phyloP scores from a whole-genome alignment of 371 early-diverging fungal species.

The Dinochytrium kinnereticum region DNA sequence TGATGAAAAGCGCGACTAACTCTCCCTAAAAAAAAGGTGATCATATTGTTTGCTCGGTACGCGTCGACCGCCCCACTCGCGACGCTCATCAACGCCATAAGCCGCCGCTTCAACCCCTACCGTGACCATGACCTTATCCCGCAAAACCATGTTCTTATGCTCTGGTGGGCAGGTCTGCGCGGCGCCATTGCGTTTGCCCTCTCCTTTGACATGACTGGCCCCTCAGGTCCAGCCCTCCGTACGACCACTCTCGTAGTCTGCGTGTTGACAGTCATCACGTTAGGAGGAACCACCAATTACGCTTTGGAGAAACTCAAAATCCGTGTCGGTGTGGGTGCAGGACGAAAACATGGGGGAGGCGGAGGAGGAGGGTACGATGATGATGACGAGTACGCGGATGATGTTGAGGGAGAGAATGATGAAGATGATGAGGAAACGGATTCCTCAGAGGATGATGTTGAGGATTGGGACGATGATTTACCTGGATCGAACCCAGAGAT shows the following conservation, averaged over 20 bases:
- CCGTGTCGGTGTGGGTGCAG: constrained; percentile 68
- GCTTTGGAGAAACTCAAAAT: constrained; percentile 79
- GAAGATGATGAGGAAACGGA: constrained; percentile 23
- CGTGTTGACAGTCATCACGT: constrained; percentile 82
- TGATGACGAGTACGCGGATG: constrained; percentile 14
- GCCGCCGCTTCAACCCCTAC: constrained; percentile 37
- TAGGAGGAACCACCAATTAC: constrained; percentile 87
- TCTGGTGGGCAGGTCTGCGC: constrained; percentile 94
- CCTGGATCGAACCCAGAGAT: background rate
- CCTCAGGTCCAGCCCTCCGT: constrained; percentile 62
- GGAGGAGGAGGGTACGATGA: constrained; percentile 34
- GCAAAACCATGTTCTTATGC: constrained; percentile 86
- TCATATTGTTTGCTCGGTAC: constrained; percentile 84
- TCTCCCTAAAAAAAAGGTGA: constrained; percentile 54
- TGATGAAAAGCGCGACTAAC: no score
- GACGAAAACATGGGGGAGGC: background rate
- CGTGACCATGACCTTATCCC: constrained; percentile 68
- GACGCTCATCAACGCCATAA: constrained; percentile 71
- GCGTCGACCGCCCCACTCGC: constrained; percentile 83
- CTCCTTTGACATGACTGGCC: constrained; percentile 78
- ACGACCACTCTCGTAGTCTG: constrained; percentile 91
- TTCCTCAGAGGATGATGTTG: constrained; percentile 50
- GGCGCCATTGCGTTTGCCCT: constrained; percentile 96
- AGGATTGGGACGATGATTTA: constrained; percentile 61
- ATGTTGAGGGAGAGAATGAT: constrained; percentile 31